Evolutionary conservation across 345 rosid species (phyloP).

Genomic region (Nephelium lappaceum): DNA sequence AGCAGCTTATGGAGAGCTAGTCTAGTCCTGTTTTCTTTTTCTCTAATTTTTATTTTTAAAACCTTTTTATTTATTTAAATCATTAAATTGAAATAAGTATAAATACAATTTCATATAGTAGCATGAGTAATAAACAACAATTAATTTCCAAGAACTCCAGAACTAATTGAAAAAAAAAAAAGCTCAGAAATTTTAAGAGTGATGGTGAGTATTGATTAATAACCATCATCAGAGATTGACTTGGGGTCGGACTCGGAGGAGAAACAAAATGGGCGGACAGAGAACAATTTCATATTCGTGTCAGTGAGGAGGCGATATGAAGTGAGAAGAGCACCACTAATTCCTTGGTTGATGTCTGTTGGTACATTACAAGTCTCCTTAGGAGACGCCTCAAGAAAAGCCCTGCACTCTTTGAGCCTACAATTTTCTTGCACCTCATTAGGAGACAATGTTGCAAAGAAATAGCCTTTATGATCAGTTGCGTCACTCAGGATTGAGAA

Average conservation of each 20-base stretch:
- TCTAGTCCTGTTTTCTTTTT: not conserved
- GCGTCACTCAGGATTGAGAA: conserved; percentile 55
- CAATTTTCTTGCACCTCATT: conserved; percentile 41
- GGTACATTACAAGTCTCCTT: conserved; percentile 45
- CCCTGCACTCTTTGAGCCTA: conserved; percentile 55
- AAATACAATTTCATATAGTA: not conserved
- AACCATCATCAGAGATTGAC: conserved; percentile 38
- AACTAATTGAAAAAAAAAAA: not conserved
- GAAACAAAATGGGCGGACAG: conserved; percentile 64
- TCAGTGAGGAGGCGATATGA: conserved; percentile 29
- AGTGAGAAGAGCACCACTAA: conserved; percentile 52
- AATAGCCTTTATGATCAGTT: conserved; percentile 60
- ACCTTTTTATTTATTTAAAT: too few relatives aligned
- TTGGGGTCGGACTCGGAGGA: conserved; percentile 28
- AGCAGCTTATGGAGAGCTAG: not conserved
- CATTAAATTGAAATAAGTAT: not conserved
- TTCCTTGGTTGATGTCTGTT: conserved; percentile 58
- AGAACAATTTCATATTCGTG: conserved; percentile 56
- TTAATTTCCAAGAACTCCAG: not conserved
- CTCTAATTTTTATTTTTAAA: too few relatives aligned
- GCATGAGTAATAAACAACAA: not conserved
- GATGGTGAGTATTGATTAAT: conserved; percentile 12
- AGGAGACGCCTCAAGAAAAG: conserved; percentile 62
- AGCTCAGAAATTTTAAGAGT: too few relatives aligned
- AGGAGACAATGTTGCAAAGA: conserved; percentile 54